Evolutionary conservation across 306 rosid species (phyloP).

Genomic region (Prinsepia uniflora): DNA sequence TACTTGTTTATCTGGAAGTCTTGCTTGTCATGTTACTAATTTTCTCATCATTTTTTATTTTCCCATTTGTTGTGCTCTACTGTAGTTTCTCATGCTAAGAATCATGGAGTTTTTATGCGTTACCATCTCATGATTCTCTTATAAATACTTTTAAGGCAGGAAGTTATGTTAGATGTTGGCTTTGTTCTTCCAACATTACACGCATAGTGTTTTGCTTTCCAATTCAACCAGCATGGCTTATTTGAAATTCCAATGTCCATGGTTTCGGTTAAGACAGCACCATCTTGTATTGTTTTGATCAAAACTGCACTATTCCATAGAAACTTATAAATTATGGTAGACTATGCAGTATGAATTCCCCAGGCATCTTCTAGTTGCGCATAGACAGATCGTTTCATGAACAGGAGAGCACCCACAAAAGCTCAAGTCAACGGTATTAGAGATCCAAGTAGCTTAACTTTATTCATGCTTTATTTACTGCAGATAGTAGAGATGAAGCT

Average conservation of each 20-base stretch:
- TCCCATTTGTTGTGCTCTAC: not conserved
- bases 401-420: not conserved
- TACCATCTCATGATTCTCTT: not conserved
- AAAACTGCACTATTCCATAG: not conserved
- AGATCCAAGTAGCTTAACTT: not conserved
- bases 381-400: too few species aligned
- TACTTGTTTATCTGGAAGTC: too few species aligned
- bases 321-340: not conserved
- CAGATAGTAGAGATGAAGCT: slow-evolving; percentile 73
- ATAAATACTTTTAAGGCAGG: not conserved
- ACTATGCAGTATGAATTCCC: too few species aligned
- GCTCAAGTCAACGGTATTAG: not conserved
- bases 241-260: not conserved
- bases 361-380: too few species aligned
- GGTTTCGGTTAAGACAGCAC: not conserved
- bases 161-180: not conserved
- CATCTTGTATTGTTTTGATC: not conserved
- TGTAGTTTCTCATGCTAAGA: not conserved
- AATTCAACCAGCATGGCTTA: not conserved
- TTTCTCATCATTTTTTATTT: not conserved
- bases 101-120: not conserved
- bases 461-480: slow-evolving; percentile 26
- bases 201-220: not conserved
- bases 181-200: not conserved
- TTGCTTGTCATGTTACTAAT: not conserved